These are phyloP conservation scores for Letharia lupina DNA, from an alignment of 495 filamentous ascomycete species.

Conservation along the genomic window DNA sequence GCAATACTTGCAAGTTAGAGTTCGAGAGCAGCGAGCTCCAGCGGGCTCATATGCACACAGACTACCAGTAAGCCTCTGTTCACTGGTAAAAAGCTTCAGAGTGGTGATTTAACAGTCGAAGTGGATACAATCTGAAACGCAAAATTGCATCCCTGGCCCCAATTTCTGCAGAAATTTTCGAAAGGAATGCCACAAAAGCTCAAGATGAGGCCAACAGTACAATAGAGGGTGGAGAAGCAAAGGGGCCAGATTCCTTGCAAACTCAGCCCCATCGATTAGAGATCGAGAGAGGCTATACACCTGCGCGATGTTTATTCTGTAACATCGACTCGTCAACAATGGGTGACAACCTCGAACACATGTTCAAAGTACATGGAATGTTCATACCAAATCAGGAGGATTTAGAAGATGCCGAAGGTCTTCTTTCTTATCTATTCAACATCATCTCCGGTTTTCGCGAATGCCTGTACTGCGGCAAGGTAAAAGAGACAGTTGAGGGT, in stretches of 20 bases:
- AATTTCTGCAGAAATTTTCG: conserved; percentile 83
- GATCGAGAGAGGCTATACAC: background rate
- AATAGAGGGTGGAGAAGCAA: background rate
- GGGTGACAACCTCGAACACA: conserved; percentile 65
- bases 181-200: conserved; percentile 65
- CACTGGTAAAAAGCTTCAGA: background rate
- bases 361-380: conserved; percentile 87
- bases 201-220: background rate
- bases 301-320: background rate
- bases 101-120: conserved; percentile 28
- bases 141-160: conserved; percentile 85
- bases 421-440: conserved; percentile 61
- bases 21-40: conserved; percentile 88
- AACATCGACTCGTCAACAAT: conserved; percentile 54
- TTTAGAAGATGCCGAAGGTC: conserved; percentile 67
- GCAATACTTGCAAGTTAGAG: conserved; percentile 94
- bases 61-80: conserved; percentile 74
- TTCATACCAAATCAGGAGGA: conserved; percentile 85
- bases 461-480: conserved; percentile 75
- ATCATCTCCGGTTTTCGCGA: conserved; percentile 63
- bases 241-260: background rate
- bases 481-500: conserved; percentile 60
- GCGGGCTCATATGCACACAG: conserved; percentile 86
- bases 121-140: conserved; percentile 94
- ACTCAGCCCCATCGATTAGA: too few species aligned